phyloP scores from a whole-genome alignment of 2,329 filamentous ascomycete genomes.

The Neofusicoccum sp. region DNA sequence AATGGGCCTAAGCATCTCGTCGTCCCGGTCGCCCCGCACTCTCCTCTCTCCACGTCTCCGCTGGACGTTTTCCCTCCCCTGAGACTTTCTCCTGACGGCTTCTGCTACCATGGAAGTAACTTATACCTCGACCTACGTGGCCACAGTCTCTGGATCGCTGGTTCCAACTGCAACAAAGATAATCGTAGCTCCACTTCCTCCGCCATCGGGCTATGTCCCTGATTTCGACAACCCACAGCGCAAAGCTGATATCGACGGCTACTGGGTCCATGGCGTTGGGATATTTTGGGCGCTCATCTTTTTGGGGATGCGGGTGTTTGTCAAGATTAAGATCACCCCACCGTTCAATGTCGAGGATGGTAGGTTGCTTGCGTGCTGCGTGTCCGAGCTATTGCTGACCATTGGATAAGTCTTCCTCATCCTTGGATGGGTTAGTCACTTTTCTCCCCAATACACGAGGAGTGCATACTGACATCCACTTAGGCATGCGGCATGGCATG shows the following conservation, averaged over 20 bases:
- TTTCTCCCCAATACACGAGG: background rate
- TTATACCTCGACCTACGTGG: background rate
- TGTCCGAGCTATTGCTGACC: background rate
- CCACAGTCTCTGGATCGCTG: background rate
- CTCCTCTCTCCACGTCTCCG: background rate
- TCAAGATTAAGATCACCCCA: constrained; percentile 25
- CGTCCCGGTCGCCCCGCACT: background rate
- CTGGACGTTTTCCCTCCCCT: background rate
- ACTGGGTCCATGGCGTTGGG: constrained; percentile 25
- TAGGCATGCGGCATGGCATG: background rate
- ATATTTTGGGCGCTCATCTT: constrained; percentile 25
- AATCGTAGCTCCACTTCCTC: constrained; percentile 19
- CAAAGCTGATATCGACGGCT: constrained; percentile 21
- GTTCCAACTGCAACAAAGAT: background rate
- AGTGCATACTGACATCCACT: background rate
- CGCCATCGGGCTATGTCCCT: constrained; percentile 30
- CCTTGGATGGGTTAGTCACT: background rate
- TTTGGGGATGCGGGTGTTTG: constrained; percentile 28
- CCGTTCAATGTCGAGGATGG: constrained; percentile 29
- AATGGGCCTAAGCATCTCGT: background rate
- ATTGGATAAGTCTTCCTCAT: background rate
- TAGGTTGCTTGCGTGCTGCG: constrained; percentile 14
- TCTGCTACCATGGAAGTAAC: background rate
- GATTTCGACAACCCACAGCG: constrained; percentile 29
- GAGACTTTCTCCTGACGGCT: background rate